Conservation (phyloP, 345 rosid genomes). For the Linum usitatissimum region DNA sequence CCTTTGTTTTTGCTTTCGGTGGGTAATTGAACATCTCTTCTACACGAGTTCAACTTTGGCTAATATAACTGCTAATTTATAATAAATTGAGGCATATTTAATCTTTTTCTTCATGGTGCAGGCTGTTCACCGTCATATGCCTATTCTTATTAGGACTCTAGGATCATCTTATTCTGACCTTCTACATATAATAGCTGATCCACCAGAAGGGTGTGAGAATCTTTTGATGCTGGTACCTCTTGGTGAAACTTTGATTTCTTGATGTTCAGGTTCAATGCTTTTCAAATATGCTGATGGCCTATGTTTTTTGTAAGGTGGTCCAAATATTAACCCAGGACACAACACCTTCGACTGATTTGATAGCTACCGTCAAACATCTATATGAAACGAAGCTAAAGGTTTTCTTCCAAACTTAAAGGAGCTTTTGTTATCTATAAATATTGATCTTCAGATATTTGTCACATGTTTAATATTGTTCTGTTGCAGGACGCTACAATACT, state of each 20-base stretch:
- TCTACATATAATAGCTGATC: constrained; percentile 75
- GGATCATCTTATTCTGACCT: constrained; percentile 75
- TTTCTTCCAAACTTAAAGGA: constrained; percentile 6
- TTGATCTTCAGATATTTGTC: constrained; percentile 10
- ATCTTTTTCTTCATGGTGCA: constrained; percentile 19
- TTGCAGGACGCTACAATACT: constrained; percentile 91
- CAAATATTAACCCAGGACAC: constrained; percentile 84
- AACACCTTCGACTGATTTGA: constrained; percentile 60
- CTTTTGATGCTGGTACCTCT: constrained; percentile 66
- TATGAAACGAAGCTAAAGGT: constrained; percentile 96
- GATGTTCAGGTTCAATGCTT: not conserved
- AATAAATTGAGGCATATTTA: not conserved
- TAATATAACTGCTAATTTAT: not conserved
- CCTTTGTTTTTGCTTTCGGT: not conserved
- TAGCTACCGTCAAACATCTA: constrained; percentile 78
- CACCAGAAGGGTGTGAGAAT: constrained; percentile 97
- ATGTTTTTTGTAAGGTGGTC: constrained; percentile 49
- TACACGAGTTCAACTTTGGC: too few species aligned
- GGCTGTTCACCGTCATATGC: constrained; percentile 94
- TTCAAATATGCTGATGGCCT: constrained; percentile 14
- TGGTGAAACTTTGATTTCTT: constrained; percentile 8
- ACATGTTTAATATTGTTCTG: constrained; percentile 14
- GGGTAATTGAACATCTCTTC: not conserved
- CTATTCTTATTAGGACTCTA: constrained; percentile 67
- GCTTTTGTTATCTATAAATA: constrained; percentile 4